These are phyloP conservation scores for Articulospora tetracladia DNA, from an alignment of 495 filamentous ascomycete genomes.

Conservation along the genomic window DNA sequence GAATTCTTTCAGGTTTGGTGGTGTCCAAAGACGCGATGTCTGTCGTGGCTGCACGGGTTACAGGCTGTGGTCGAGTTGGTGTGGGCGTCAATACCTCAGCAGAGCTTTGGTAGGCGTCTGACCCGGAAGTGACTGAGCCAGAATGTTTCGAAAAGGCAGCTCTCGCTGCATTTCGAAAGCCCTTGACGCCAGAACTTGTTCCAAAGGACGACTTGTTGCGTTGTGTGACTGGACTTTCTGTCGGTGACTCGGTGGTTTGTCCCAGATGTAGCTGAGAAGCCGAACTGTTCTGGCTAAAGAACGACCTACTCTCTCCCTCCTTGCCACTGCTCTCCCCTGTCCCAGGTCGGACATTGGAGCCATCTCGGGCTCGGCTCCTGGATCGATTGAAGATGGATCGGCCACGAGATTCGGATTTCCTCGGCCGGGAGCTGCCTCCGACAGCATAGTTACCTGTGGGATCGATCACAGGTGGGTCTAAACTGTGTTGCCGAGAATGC, in stretches of 20 bases:
- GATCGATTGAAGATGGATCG: constrained; percentile 4
- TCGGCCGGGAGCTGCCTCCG: background rate
- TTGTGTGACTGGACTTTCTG: background rate
- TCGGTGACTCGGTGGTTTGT: background rate
- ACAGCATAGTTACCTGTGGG: background rate
- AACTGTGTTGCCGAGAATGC: constrained; percentile 6
- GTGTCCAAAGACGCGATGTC: background rate
- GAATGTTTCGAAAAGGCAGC: constrained; percentile 2
- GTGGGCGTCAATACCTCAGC: background rate
- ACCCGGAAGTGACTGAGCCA: background rate
- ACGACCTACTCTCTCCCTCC: background rate
- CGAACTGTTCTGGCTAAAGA: background rate
- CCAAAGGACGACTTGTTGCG: background rate
- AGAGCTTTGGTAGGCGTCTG: background rate
- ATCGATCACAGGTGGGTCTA: constrained; percentile 1
- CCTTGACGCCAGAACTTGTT: background rate
- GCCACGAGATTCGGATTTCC: background rate
- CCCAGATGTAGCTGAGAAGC: background rate
- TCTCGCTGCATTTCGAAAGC: constrained; percentile 4
- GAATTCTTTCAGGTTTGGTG: constrained; percentile 10
- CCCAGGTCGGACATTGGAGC: background rate
- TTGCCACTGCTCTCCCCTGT: background rate
- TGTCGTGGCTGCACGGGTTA: constrained; percentile 6
- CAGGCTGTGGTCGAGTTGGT: background rate
- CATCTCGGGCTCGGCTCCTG: background rate